Evolutionary conservation across 257 asterid genomes (phyloP), one percentile per base, ranked within the genome.

Genomic region (Ocimum tenuiflorum): DNA sequence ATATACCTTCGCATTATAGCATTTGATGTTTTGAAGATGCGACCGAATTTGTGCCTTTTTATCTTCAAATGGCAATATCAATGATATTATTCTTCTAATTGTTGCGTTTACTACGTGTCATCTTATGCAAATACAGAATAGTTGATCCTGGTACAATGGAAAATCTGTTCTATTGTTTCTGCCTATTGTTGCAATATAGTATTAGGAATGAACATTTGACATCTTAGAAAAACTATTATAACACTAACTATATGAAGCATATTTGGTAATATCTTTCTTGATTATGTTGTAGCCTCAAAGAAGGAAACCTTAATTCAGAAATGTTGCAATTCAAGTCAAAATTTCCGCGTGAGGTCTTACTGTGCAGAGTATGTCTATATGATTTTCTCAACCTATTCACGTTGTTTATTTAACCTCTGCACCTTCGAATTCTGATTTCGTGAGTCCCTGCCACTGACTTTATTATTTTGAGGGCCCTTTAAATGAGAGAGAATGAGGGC

Each of bases 281-380:
- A 14, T 69, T 69, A 60, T 65, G 19, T 73, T 86, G 71, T 70
- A 92, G 99, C 81, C 75, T 92, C 67, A 89, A 89, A 86, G 99
- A 92, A 79, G 97, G 99, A 73, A 92, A 82, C 69, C 97, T 89
- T 52, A 92, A 89, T 73, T 92, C 85, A 80, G 99, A 92, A 79
- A 89, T 92, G 31, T 71, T 89, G 89, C 91, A 86, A 77, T 89
- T 92, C 94, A 92, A 92, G 88, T 79, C 94, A 39, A 85, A 80
- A 70, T 92, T 89, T 78, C 99, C 96, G 0, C 97, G 96, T 46
- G 99, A 92, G 85, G 94, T 89, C 73, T 84, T 92, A 81, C 80
- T 92, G 27, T 92, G 97, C 74, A 82, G 99, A 77, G 97, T 92
- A 84, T 68, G 89, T 70, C 22, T n/a, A 20, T 58, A 17, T 69